phyloP scores from a whole-genome alignment of 768 basidiomycete genomes.

The Strobilomyces dryophilus region DNA sequence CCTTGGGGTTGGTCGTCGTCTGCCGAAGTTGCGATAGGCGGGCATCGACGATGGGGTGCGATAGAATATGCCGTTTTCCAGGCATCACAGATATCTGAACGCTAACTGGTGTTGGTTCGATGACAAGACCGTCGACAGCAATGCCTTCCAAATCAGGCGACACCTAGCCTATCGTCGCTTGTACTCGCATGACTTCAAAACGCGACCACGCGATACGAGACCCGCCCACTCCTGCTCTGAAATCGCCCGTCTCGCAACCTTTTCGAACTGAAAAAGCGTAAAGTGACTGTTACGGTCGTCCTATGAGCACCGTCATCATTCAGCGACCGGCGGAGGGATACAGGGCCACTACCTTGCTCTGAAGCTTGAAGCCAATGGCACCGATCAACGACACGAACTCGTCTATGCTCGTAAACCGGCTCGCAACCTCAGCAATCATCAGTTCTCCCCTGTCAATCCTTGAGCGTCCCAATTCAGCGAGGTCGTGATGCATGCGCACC shows the following conservation, averaged over 20 bases:
- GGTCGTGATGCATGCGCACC: conserved; percentile 45
- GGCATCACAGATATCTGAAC: conserved; percentile 22
- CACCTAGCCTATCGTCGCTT: conserved; percentile 57
- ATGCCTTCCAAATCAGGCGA: background rate
- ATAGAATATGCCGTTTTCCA: conserved; percentile 47
- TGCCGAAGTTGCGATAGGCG: conserved; percentile 69
- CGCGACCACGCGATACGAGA: conserved; percentile 45
- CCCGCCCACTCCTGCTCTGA: conserved; percentile 57
- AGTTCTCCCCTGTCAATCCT: conserved; percentile 59
- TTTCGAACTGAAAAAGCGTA: conserved; percentile 76
- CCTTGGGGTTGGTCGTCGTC: conserved; percentile 56
- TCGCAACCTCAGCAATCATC: conserved; percentile 86
- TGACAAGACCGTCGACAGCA: background rate
- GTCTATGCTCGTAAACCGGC: conserved; percentile 68
- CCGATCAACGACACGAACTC: conserved; percentile 61
- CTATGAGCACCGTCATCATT: conserved; percentile 36
- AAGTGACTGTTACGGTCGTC: conserved; percentile 83
- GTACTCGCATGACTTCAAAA: conserved; percentile 90
- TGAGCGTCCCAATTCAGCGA: conserved; percentile 7
- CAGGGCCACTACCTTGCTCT: conserved; percentile 50
- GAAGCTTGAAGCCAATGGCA: conserved; percentile 70
- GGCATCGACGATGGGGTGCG: conserved; percentile 72
- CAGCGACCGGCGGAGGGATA: background rate
- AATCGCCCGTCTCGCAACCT: conserved; percentile 45
- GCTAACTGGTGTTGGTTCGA: background rate